Evolutionary conservation across 345 rosid genomes (phyloP).

Genomic region (Eutrema yunnanense): DNA sequence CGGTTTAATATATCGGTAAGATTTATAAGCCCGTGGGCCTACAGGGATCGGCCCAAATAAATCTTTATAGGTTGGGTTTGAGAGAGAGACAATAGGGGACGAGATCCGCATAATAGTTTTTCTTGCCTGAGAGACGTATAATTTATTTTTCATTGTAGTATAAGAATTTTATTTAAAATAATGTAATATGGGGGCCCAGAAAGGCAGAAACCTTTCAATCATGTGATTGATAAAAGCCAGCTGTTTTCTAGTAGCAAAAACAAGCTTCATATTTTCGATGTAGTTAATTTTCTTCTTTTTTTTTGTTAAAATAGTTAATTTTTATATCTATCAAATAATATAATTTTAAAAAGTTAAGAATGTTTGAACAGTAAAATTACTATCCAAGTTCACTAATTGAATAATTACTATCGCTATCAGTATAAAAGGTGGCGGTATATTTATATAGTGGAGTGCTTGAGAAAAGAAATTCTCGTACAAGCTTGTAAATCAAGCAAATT

Average conservation of each 20-base stretch:
- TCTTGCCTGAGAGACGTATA: neutral
- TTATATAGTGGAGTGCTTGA: conserved; percentile 30
- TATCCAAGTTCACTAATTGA: neutral
- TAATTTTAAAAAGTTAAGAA: no score
- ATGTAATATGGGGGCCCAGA: neutral
- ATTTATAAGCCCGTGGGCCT: conserved; percentile 1
- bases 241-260: conserved; percentile 10
- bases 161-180: neutral
- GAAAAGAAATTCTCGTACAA: conserved; percentile 5
- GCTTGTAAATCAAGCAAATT: conserved; percentile 25
- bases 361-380: neutral
- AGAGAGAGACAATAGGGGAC: no score
- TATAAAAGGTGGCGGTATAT: neutral
- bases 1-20: neutral
- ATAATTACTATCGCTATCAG: conserved; percentile 15
- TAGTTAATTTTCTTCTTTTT: neutral
- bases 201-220: neutral
- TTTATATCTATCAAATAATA: no score
- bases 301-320: neutral
- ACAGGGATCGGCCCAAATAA: neutral
- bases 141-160: neutral
- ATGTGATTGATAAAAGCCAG: conserved; percentile 14
- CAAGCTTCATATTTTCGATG: neutral
- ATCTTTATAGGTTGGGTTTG: neutral
- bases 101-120: no score